Evolutionary conservation across 1,284 basidiomycete species (phyloP).

Genomic region (Papiliotrema flavescens): DNA sequence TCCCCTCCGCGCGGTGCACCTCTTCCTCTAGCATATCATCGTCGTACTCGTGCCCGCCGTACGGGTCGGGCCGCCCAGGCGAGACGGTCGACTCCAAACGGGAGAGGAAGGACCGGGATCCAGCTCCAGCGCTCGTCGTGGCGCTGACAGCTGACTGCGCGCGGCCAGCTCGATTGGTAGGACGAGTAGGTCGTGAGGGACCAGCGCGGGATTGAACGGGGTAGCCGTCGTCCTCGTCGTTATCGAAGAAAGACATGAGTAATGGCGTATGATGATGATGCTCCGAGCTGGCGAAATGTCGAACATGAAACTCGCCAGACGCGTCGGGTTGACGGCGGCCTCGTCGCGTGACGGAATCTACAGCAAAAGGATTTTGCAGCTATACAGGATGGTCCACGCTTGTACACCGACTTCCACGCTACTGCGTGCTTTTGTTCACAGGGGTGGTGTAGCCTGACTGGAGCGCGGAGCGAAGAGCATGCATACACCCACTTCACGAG

Average conservation of each 20-base stretch:
- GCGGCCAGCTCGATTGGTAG: not conserved
- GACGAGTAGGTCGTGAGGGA: not conserved
- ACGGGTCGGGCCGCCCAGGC: not conserved
- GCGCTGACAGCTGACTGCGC: not conserved
- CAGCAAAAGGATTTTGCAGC: too few relatives aligned
- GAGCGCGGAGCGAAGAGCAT: too few relatives aligned
- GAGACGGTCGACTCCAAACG: slow-evolving; percentile 2
- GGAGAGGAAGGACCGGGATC: slow-evolving; percentile 2
- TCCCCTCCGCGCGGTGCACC: not conserved
- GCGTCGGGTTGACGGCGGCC: too few relatives aligned
- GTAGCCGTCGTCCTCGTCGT: slow-evolving; percentile 11
- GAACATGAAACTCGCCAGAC: too few relatives aligned
- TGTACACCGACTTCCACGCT: too few relatives aligned
- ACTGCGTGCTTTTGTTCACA: too few relatives aligned
- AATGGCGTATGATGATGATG: not conserved
- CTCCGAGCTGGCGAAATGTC: too few relatives aligned
- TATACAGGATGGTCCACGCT: too few relatives aligned
- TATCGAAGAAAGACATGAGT: slow-evolving; percentile 19
- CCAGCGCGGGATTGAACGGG: not conserved
- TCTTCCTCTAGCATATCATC: not conserved
- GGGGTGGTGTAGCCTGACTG: too few relatives aligned
- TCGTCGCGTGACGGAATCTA: too few relatives aligned
- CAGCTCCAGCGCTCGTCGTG: not conserved
- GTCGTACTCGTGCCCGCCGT: not conserved
- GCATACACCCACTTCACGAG: too few relatives aligned